Evolutionary conservation across 2,329 filamentous ascomycete species (phyloP), one percentile per base, ranked within the genome.

Genomic region (Sarocladiaceae sp.): DNA sequence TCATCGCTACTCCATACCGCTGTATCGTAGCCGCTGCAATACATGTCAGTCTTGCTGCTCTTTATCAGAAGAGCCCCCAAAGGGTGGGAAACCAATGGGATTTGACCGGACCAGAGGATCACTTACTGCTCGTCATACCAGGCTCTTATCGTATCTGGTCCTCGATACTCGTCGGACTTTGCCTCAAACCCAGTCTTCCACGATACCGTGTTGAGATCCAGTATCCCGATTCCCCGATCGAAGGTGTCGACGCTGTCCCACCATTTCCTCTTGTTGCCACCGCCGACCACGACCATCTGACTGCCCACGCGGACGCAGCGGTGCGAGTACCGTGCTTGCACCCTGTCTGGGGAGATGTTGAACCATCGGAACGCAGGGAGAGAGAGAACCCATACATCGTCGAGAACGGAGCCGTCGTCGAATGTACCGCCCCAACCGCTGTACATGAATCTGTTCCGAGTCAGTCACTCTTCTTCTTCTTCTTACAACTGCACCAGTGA

Each of bases 281-380:
- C 39, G 20, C 23, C 39, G 12, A 42, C 39, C 20, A 42, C 39
- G 21, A 39, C n/a, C 39, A 42, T 42, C 26, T 42, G 39, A 21
- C 39, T 42, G 11, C 39, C 39, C 11, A 26, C 11, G 5, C 26
- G 39, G 6, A 21, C 39, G 24, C 39, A 42, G 13, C n/a, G 5
- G 16, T 42, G 39, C 26, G 18, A 4, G n/a, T 31, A 29, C 19
- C 39, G 39, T 6, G 23, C 39, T 29, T 32, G 39, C 6, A 16
- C 24, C 18, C 19, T 42, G 15, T 31, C 18, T 5, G 24, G 23
- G 10, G 39, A 32, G 6, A 9, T 24, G 10, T 31, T 29, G 24
- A 42, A 42, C 39, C 39, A 42, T 29, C 39, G 9, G 15, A 42
- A 42, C 4, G 39, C 39, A 11, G 39, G 39, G 13, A 42, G 19